phyloP scores from a whole-genome alignment of 106 monocot genomes.

The Posidonia australis region DNA sequence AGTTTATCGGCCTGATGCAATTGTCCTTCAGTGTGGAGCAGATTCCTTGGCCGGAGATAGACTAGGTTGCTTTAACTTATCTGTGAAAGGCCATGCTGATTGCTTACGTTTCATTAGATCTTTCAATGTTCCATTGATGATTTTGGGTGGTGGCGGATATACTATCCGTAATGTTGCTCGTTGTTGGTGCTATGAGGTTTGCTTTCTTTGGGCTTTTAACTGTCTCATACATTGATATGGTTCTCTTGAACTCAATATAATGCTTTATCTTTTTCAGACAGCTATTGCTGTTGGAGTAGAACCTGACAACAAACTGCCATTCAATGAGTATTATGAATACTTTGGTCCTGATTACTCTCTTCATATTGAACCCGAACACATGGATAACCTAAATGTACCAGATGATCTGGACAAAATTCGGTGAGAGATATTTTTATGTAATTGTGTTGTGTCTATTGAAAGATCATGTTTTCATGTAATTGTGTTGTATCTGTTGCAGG shows the following conservation, averaged over 20 bases:
- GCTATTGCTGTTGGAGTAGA: constrained; percentile 23
- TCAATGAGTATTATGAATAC: constrained; percentile 25
- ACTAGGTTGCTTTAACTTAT: constrained; percentile 23
- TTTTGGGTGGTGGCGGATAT: constrained; percentile 23
- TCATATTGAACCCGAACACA: constrained; percentile 16
- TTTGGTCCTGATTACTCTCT: constrained; percentile 25
- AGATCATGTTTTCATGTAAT: not conserved
- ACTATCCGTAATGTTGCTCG: constrained; percentile 26
- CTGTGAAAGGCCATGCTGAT: constrained; percentile 19
- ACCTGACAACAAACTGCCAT: constrained; percentile 20
- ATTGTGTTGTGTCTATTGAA: not conserved
- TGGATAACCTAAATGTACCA: constrained; percentile 13
- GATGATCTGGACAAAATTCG: constrained; percentile 18
- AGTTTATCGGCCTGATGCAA: constrained; percentile 23
- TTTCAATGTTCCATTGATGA: constrained; percentile 25
- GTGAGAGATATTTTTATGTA: not conserved
- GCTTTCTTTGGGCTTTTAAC: not conserved
- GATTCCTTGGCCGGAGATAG: constrained; percentile 24
- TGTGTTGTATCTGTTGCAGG: not conserved
- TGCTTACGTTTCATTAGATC: constrained; percentile 23
- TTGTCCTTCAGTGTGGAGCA: constrained; percentile 23
- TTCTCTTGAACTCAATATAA: not conserved
- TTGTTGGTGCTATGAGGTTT: constrained; percentile 23
- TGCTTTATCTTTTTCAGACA: constrained; percentile 7
- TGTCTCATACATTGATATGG: not conserved